Evolutionary conservation across 164 flowering plant genomes (phyloP).

Genomic region (Chloranthus sessilifolius): DNA sequence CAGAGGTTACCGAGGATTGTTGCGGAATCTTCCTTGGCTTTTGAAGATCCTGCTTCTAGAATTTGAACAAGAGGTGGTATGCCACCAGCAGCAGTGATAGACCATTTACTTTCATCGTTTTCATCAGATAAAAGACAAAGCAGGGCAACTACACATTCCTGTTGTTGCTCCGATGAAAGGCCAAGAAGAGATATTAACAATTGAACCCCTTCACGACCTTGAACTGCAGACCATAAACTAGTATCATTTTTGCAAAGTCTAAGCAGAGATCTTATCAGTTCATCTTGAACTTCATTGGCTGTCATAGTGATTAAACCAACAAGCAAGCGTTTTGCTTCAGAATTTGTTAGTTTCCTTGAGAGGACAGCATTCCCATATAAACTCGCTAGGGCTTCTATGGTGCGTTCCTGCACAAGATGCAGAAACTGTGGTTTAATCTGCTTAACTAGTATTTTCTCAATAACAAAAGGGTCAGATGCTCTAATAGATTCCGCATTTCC

Average conservation of each 20-base stretch:
- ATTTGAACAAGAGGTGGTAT: constrained; percentile 88
- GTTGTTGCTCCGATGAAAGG: constrained; percentile 81
- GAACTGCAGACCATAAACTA: constrained; percentile 76
- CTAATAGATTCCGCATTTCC: constrained; percentile 63
- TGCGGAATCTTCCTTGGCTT: constrained; percentile 86
- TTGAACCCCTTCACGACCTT: constrained; percentile 83
- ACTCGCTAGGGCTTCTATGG: constrained; percentile 91
- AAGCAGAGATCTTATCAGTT: constrained; percentile 56
- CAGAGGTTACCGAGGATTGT: constrained; percentile 69
- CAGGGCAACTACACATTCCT: constrained; percentile 78
- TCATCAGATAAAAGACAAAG: constrained; percentile 63
- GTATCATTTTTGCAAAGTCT: constrained; percentile 53
- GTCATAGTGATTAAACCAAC: constrained; percentile 88
- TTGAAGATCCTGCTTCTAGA: constrained; percentile 68
- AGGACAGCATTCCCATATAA: constrained; percentile 77
- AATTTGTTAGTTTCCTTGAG: constrained; percentile 51
- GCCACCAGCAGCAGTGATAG: constrained; percentile 91
- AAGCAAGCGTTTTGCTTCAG: constrained; percentile 81
- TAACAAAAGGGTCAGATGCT: constrained; percentile 65
- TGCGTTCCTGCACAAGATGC: constrained; percentile 88
- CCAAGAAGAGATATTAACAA: constrained; percentile 79
- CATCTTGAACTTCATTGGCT: constrained; percentile 69
- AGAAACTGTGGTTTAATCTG: constrained; percentile 66
- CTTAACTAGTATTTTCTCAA: constrained; percentile 68
- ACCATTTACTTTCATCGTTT: constrained; percentile 88